Conservation (phyloP, 2,329 filamentous ascomycete species). For the Fusarium cyanostomum region DNA sequence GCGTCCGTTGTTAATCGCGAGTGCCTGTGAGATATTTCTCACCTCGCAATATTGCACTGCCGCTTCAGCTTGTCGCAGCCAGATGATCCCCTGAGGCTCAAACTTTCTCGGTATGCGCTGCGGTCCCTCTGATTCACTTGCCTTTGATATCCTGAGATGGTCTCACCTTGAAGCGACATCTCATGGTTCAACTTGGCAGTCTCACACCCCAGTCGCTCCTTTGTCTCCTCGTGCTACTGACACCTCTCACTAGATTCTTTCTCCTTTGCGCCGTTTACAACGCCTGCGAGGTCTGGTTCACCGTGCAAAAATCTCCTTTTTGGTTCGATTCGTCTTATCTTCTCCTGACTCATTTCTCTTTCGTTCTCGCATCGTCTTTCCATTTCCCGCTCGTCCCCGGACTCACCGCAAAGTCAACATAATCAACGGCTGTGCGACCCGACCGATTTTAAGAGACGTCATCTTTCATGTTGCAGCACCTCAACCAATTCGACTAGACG, state of each 20-base stretch:
- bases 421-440: conserved; percentile 36
- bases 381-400: conserved; percentile 3
- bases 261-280: conserved; percentile 31
- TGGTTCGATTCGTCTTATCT: conserved; percentile 31
- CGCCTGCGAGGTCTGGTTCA: conserved; percentile 39
- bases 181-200: conserved; percentile 32
- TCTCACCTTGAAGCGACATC: conserved; percentile 20
- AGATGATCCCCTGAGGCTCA: conserved; percentile 20
- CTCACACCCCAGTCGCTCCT: conserved; percentile 2
- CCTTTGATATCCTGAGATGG: conserved; percentile 4
- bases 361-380: conserved; percentile 17
- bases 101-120: conserved; percentile 21
- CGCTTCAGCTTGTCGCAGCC: conserved; percentile 1
- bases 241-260: conserved; percentile 30
- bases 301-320: conserved; percentile 35
- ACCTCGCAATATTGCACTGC: neutral
- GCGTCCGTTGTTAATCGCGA: conserved; percentile 39
- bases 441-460: conserved; percentile 25
- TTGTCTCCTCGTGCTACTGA: conserved; percentile 30
- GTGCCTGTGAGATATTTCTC: conserved; percentile 19
- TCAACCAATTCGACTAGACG: conserved; percentile 34
- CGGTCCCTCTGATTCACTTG: conserved; percentile 4
- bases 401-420: conserved; percentile 30
- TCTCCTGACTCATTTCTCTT: conserved; percentile 32
- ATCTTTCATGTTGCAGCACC: conserved; percentile 41